Evolutionary conservation across 2,329 filamentous ascomycete genomes (phyloP).

Genomic region (Cucurbitaria berberidis): DNA sequence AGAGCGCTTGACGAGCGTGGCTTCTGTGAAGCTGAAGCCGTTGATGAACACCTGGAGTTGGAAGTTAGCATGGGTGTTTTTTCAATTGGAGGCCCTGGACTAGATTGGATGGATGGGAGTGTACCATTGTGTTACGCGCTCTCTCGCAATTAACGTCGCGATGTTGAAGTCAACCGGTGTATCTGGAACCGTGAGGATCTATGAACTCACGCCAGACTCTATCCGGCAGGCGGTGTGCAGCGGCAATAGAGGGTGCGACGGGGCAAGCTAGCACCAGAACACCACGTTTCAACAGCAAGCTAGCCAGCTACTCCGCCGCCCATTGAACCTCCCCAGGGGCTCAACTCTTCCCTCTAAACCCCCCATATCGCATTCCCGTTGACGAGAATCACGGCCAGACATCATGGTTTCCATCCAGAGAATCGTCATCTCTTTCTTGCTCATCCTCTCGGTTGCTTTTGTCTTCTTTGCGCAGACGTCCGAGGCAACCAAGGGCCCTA

Average conservation of each 20-base stretch:
- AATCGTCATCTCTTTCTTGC: constrained; percentile 72
- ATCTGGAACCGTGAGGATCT: constrained; percentile 15
- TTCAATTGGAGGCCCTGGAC: not conserved
- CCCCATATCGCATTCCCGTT: constrained; percentile 18
- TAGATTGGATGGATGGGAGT: constrained; percentile 8
- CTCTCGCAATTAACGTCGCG: constrained; percentile 18
- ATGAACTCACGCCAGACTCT: constrained; percentile 4
- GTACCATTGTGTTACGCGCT: constrained; percentile 35
- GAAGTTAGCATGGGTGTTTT: constrained; percentile 16
- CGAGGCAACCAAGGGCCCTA: constrained; percentile 70
- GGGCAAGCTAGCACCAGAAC: constrained; percentile 27
- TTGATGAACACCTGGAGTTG: constrained; percentile 83
- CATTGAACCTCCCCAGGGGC: constrained; percentile 20
- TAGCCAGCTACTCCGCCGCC: no score
- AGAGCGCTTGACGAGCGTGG: constrained; percentile 80
- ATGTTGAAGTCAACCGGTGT: constrained; percentile 26
- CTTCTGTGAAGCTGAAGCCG: constrained; percentile 84
- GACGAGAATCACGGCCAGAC: constrained; percentile 28
- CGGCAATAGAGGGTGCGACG: constrained; percentile 16
- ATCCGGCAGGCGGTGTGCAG: constrained; percentile 7
- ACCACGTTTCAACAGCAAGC: constrained; percentile 41
- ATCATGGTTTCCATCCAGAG: constrained; percentile 78
- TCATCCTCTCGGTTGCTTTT: constrained; percentile 72
- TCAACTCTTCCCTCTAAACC: constrained; percentile 33
- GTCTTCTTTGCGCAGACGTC: constrained; percentile 45